Base-by-base conservation (phyloP, 2,329 filamentous ascomycete species). In the Diplodia scrobiculata region DNA sequence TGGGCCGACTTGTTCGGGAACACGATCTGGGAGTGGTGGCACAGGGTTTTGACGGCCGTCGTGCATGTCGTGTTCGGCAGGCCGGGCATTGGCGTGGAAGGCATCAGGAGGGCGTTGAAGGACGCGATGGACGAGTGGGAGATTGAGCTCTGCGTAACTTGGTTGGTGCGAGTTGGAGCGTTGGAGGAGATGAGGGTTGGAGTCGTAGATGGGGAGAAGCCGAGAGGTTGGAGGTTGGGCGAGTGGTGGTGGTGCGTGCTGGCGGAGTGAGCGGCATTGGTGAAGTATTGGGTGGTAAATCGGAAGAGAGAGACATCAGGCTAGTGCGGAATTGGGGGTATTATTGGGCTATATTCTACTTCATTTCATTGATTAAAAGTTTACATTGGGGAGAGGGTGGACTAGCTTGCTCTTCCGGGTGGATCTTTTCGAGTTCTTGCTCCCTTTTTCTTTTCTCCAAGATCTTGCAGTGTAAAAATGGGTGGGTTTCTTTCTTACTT, bases 1-100 rank as follows among this genome's bases (percentile, higher is more conserved):
- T 93, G 90, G 90, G 84, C 86, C 63, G 88, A 89, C 73, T 87
- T 92, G 67, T 86, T 89, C 68, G 87, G 85, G 7, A 79, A 83
- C 5, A 71, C 85, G 0, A 83, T 91, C 67, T 75, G 69, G 17
- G 76, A 79, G 0, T 83, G 87, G 65, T 92, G 90, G 89, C 82
- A 84, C 64, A 84, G 86, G 68, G 81, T 89, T 11, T 74, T 91
- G 4, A 83, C 85, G 4, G 84, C 87, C 5, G 81, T 91, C 1
- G 79, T 87, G 38, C 87, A 90, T 68, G 79, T 84, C 34, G 76
- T 90, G 38, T 86, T 88, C 0, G 87, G 85, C 19, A 82, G 88
- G 66, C 85, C 89, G 0, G 84, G 87, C 0, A 79, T 63, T 3
- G 48, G 54, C 3, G 14, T 54, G 9, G 63, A 71, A 64, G 73